Evolutionary conservation across 305 asterid genomes (phyloP), one percentile per base, ranked within the genome.

Genomic region (Solanum aculeatissimum): DNA sequence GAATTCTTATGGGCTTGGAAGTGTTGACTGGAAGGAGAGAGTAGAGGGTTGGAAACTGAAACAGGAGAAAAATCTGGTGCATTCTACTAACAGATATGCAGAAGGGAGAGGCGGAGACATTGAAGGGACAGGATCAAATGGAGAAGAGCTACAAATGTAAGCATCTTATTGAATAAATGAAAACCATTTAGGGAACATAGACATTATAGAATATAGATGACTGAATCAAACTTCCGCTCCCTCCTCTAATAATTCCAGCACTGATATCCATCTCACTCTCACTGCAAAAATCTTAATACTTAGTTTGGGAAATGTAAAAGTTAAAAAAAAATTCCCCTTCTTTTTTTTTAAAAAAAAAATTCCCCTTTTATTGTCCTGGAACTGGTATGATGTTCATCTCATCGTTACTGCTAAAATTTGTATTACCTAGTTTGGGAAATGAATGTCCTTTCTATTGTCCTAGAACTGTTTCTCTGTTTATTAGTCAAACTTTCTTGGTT

Each of bases 101-200:
- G 98, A 95, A 75, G 98, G 97, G 69, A 94, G 89, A 87, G 97
- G 97, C 66, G 97, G 97, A 85, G 99, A 95, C 75, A 91, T 87
- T 79, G 99, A 95, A 90, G 96, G 97, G 86, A 95, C 98, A 29
- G 98, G 98, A 53, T 95, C 99, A 65, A 95, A 95, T 86, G 98
- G 96, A 86, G 99, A 95, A 88, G 99, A 94, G 87, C 83, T 94
- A 72, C 97, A 92, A 89, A 94, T 93, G 98, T 94, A 85, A 95
- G 91, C 80, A 84, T 49, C 82, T 75, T 83, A 68, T 75, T 83
- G 43, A 70, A 35, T 47, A 65, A 57, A 3, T 82, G 65, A 13
- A 10, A 63, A 63, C 15, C 47, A 27, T 47, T 45, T 43, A 65
- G 38, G 25, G 65, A 65, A 82, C 65, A 63, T 45, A 25, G 2